Evolutionary conservation across 345 rosid genomes (phyloP).

Genomic region (Camelina neglecta): DNA sequence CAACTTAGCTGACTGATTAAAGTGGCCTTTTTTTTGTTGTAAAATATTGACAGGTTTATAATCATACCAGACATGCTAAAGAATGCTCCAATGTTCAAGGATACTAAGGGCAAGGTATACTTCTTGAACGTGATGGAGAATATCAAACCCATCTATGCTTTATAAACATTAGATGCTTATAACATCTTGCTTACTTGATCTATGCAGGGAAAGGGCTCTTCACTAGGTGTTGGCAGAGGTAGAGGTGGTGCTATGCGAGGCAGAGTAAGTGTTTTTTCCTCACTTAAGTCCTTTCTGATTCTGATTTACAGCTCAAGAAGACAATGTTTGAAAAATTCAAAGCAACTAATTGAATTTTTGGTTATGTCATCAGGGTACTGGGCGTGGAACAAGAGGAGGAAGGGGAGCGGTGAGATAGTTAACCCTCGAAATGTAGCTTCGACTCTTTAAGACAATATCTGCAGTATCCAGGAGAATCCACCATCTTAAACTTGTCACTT

Average conservation of each 20-base stretch:
- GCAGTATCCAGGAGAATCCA: neutral
- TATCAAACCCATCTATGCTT: neutral
- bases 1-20: neutral
- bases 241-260: conserved; percentile 81
- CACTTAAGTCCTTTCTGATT: neutral
- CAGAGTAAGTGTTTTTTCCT: conserved; percentile 60
- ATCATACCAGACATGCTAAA: conserved; percentile 93
- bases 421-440: neutral
- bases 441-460: neutral
- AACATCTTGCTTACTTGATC: conserved; percentile 10
- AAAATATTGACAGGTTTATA: conserved; percentile 69
- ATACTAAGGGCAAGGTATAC: conserved; percentile 78
- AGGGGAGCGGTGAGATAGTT: conserved; percentile 73
- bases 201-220: conserved; percentile 85
- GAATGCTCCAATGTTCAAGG: conserved; percentile 96
- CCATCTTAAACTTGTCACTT: conserved; percentile 17
- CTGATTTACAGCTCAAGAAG: neutral
- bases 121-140: conserved; percentile 8
- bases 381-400: conserved; percentile 79
- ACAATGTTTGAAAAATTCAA: conserved; percentile 7
- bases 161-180: conserved; percentile 3
- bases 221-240: conserved; percentile 91
- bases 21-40: neutral
- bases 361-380: conserved; percentile 58
- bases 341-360: neutral